Conservation (phyloP, 1,139 yeast species). For the Entelexis sorbosivorans region DNA sequence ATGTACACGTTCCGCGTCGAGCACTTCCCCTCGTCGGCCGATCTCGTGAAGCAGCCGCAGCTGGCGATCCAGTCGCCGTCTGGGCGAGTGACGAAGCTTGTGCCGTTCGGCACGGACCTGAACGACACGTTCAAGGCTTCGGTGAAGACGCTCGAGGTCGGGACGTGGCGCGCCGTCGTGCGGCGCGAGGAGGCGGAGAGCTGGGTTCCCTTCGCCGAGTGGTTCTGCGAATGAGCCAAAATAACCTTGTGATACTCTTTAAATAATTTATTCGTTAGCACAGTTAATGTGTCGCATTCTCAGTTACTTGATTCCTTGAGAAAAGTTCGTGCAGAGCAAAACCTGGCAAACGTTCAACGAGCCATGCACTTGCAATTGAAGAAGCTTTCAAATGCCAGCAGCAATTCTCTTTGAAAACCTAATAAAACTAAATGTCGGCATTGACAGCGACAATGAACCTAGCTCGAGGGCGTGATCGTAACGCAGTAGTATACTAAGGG, state of each 20-base stretch:
- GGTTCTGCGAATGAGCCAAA: conserved; percentile 39
- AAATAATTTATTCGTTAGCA: background rate
- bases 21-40: conserved; percentile 28
- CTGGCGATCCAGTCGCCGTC: conserved; percentile 74
- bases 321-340: too few relatives aligned
- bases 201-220: conserved; percentile 87
- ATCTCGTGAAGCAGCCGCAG: conserved; percentile 38
- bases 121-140: conserved; percentile 43
- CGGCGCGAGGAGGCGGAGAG: conserved; percentile 69
- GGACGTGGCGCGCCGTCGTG: conserved; percentile 74
- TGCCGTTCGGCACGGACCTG: conserved; percentile 32
- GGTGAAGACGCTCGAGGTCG: conserved; percentile 56
- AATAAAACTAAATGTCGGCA: too few relatives aligned
- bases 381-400: too few relatives aligned
- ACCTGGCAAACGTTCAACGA: too few relatives aligned
- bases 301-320: too few relatives aligned
- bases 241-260: background rate
- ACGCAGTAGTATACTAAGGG: too few relatives aligned
- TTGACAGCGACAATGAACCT: too few relatives aligned
- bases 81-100: conserved; percentile 60
- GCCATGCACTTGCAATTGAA: too few relatives aligned
- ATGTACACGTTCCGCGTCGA: conserved; percentile 51
- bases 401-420: too few relatives aligned
- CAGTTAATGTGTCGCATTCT: background rate
- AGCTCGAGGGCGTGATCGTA: too few relatives aligned